Percentiles rank a stretch among this genome's conserved stretches.
These are phyloP conservation scores for Rhododendron ferrugineum DNA, from an alignment of 148 eudicot species.

Conservation along the genomic window DNA sequence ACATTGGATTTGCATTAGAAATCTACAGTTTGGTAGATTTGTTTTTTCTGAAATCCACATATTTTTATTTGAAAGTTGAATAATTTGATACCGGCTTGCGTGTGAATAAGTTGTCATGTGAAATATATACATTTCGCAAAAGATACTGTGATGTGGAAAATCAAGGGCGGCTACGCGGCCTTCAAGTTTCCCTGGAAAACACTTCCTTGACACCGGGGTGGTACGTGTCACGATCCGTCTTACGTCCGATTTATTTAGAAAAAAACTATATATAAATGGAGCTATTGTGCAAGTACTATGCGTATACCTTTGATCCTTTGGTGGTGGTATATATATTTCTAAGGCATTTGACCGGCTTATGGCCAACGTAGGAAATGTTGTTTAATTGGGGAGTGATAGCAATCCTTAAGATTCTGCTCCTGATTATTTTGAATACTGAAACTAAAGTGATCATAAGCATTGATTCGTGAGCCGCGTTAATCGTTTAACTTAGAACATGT, in stretches of 20 bases:
- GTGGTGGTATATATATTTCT: background rate
- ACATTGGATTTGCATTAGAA: background rate
- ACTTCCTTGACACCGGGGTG: background rate
- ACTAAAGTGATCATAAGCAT: background rate
- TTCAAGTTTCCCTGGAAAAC: background rate
- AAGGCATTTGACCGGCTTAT: background rate
- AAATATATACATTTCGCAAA: background rate
- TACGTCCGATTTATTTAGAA: background rate
- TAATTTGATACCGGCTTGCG: background rate
- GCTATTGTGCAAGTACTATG: background rate
- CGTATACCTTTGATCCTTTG: background rate
- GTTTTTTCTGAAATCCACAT: too few relatives aligned
- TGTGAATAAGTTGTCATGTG: background rate
- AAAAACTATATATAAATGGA: background rate
- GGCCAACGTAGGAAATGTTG: background rate
- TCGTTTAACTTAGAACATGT: background rate
- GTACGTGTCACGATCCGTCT: background rate
- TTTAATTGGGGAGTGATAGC: background rate
- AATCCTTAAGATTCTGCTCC: background rate
- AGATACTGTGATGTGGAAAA: background rate
- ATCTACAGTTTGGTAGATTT: background rate
- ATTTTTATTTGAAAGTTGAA: background rate
- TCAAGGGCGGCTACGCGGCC: background rate
- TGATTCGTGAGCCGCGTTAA: background rate
- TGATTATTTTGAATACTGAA: background rate